phyloP scores from a whole-genome alignment of 2,329 filamentous ascomycete species.

The Hypoxylon sp. region DNA sequence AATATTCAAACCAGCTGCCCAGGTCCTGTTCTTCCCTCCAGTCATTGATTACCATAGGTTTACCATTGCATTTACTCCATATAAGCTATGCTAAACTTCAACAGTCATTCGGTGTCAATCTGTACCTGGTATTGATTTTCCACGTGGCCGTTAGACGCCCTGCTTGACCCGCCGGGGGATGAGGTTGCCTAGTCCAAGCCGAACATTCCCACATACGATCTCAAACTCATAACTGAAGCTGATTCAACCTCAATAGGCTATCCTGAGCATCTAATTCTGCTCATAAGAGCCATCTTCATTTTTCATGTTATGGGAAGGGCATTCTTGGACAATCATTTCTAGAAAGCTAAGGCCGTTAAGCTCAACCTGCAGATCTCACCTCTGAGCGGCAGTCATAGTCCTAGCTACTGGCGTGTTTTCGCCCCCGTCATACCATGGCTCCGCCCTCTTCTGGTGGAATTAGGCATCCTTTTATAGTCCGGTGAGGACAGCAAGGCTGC shows the following conservation, averaged over 20 bases:
- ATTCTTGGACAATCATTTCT: not conserved
- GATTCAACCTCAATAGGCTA: not conserved
- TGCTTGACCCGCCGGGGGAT: not conserved
- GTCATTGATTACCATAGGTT: not conserved
- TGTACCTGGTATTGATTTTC: not conserved
- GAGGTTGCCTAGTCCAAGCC: constrained; percentile 3
- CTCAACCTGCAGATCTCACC: constrained; percentile 1
- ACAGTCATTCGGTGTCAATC: not conserved
- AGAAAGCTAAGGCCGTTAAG: not conserved
- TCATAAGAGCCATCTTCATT: not conserved
- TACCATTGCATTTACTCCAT: not conserved
- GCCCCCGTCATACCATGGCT: constrained; percentile 4
- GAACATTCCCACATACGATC: not conserved
- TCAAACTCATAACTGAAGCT: not conserved
- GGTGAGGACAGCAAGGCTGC: constrained; percentile 1
- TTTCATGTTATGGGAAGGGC: not conserved
- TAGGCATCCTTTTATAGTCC: constrained; percentile 18
- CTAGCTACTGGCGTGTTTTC: not conserved
- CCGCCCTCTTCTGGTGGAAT: constrained; percentile 6
- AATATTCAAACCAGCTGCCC: not conserved
- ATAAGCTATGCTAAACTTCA: not conserved
- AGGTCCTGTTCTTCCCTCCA: not conserved
- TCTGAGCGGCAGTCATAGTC: not conserved
- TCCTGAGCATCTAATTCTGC: not conserved
- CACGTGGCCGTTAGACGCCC: constrained; percentile 3